Conservation (phyloP, 2,329 filamentous ascomycete species). For the Epichloe typhina region DNA sequence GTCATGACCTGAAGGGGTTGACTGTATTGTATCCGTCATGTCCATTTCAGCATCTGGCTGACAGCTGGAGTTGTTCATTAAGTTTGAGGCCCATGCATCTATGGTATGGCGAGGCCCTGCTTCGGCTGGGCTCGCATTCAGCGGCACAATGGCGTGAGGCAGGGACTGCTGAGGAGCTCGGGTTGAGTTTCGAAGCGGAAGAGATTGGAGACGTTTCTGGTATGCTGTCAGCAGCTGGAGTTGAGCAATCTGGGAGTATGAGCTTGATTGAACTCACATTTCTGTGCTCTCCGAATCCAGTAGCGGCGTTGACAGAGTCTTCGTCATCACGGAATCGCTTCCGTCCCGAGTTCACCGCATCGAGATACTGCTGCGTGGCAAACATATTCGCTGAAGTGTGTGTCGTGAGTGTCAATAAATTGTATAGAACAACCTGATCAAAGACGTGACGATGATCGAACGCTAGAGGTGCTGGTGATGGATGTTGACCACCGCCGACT, state of each 20-base stretch:
- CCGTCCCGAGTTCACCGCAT: conserved; percentile 22
- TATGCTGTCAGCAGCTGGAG: conserved; percentile 9
- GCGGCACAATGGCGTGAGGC: conserved; percentile 23
- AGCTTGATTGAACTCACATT: conserved; percentile 25
- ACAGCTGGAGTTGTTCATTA: conserved; percentile 7
- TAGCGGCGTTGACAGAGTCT: conserved; percentile 21
- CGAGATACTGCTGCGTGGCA: conserved; percentile 20
- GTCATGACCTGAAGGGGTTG: conserved; percentile 9
- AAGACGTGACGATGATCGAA: neutral
- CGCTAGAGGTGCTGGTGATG: neutral
- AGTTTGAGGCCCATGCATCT: conserved; percentile 19
- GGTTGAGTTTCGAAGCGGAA: conserved; percentile 36
- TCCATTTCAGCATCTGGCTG: conserved; percentile 32
- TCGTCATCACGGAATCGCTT: conserved; percentile 36
- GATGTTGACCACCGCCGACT: neutral
- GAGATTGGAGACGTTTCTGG: conserved; percentile 42
- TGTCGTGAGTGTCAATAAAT: neutral
- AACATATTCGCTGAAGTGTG: conserved; percentile 20
- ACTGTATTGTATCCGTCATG: conserved; percentile 27
- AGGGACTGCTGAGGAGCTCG: conserved; percentile 17
- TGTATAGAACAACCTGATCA: neutral
- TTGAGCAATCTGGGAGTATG: neutral
- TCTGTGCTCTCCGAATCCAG: conserved; percentile 36
- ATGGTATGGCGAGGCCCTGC: conserved; percentile 17
- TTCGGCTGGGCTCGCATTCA: conserved; percentile 28